Percentiles rank a stretch among this genome's conserved stretches.
phyloP scores from a whole-genome alignment of 2,329 filamentous ascomycete species.

The Aspergillus sp. region DNA sequence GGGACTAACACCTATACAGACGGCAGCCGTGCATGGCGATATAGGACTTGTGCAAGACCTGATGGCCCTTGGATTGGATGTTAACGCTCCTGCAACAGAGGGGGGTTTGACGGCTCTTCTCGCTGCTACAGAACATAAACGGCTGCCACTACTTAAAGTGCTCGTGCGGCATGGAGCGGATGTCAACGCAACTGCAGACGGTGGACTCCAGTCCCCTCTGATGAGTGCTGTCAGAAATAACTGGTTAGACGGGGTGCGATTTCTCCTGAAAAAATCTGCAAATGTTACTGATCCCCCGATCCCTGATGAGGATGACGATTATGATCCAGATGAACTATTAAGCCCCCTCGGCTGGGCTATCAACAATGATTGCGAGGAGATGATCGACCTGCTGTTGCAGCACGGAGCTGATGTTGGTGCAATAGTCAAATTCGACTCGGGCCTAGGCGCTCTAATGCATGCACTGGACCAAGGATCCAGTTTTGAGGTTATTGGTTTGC shows the following conservation, averaged over 20 bases:
- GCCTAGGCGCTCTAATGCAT: background rate
- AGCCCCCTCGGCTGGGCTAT: background rate
- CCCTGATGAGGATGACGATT: rapidly evolving
- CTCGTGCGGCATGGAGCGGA: background rate
- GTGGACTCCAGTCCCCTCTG: background rate
- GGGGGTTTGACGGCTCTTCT: background rate
- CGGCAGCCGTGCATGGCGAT: background rate
- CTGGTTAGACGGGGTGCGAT: background rate
- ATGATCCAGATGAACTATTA: rapidly evolving
- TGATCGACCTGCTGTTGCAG: background rate
- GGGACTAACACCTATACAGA: background rate
- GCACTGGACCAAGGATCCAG: background rate
- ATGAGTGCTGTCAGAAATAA: background rate
- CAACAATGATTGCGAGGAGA: background rate
- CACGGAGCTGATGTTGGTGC: background rate
- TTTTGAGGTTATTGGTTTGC: background rate
- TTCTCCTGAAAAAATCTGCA: background rate
- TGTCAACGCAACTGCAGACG: background rate
- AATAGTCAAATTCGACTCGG: rapidly evolving
- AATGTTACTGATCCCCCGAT: background rate
- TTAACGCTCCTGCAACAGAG: background rate
- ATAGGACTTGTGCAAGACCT: background rate
- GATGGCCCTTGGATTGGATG: background rate
- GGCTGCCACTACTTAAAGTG: background rate
- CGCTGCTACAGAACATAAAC: background rate